Evolutionary conservation across 495 filamentous ascomycete genomes (phyloP).

Genomic region (Opeltia flavorubescens): DNA sequence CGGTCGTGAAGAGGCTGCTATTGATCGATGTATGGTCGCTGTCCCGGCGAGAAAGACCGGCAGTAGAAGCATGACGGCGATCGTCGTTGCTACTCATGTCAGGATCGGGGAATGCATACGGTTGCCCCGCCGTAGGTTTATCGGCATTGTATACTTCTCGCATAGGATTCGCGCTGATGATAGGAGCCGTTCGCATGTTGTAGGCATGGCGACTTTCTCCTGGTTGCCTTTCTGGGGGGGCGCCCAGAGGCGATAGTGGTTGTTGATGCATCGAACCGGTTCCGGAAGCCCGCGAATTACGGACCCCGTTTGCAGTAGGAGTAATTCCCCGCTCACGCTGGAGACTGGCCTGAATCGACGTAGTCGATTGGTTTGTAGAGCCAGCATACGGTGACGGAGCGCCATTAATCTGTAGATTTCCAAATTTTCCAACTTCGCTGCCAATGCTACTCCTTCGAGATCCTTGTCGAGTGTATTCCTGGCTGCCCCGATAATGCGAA

Average conservation of each 20-base stretch:
- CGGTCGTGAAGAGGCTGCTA: conserved; percentile 58
- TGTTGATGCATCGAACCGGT: conserved; percentile 20
- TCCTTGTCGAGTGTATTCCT: conserved; percentile 30
- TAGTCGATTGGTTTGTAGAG: conserved; percentile 60
- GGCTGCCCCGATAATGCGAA: conserved; percentile 30
- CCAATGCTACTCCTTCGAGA: conserved; percentile 70
- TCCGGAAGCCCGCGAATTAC: conserved; percentile 33
- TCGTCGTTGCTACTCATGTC: conserved; percentile 44
- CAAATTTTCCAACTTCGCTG: conserved; percentile 59
- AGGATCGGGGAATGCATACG: conserved; percentile 72
- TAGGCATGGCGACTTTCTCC: conserved; percentile 38
- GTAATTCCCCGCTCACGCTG: conserved; percentile 40
- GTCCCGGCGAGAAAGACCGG: conserved; percentile 47
- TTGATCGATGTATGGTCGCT: conserved; percentile 60
- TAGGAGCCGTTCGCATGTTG: conserved; percentile 51
- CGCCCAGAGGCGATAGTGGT: conserved; percentile 32
- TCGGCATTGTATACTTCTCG: conserved; percentile 66
- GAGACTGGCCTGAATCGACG: conserved; percentile 54
- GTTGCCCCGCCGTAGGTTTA: conserved; percentile 67
- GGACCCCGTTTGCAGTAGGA: conserved; percentile 41
- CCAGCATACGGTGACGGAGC: conserved; percentile 45
- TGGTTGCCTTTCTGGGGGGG: conserved; percentile 35
- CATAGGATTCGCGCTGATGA: conserved; percentile 64
- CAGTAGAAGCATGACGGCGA: conserved; percentile 11
- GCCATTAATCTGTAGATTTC: conserved; percentile 49